Conservation (phyloP, 2,329 filamentous ascomycete genomes). For the Colletotrichum orbiculare region DNA sequence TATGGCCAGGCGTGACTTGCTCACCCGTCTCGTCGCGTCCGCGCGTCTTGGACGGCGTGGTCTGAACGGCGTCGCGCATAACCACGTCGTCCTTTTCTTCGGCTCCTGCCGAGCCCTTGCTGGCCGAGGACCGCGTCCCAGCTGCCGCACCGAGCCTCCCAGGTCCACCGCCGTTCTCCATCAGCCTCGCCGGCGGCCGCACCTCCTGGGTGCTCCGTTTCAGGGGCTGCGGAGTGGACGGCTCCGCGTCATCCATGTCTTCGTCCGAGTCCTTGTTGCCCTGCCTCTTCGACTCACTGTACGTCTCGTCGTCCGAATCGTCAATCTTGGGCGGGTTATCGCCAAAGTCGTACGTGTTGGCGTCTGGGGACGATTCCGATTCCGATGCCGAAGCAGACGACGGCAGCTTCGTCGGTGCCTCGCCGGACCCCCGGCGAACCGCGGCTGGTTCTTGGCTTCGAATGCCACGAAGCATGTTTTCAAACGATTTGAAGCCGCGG, state of each 20-base stretch:
- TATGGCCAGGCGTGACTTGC: neutral
- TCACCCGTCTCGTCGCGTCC: neutral
- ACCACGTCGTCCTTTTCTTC: conserved; percentile 6
- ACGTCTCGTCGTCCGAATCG: conserved; percentile 33
- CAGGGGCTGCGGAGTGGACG: conserved; percentile 17
- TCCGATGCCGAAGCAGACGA: conserved; percentile 25
- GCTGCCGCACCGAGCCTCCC: conserved; percentile 19
- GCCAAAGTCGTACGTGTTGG: conserved; percentile 33
- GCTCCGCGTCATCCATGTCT: conserved; percentile 20
- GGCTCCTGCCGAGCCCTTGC: conserved; percentile 4
- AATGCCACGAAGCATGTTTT: conserved; percentile 22
- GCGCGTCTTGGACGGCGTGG: conserved; percentile 6
- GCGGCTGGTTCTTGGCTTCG: neutral
- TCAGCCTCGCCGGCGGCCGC: conserved; percentile 24
- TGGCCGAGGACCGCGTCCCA: conserved; percentile 23
- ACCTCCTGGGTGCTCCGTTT: conserved; percentile 34
- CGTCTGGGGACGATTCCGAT: conserved; percentile 23
- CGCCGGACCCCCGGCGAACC: neutral
- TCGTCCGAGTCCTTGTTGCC: conserved; percentile 17
- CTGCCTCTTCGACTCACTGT: conserved; percentile 6
- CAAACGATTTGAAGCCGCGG: conserved; percentile 30
- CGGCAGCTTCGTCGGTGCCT: conserved; percentile 11
- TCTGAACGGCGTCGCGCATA: conserved; percentile 13
- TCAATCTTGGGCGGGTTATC: conserved; percentile 38
- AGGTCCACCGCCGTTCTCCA: neutral